phyloP scores from a whole-genome alignment of 257 asterid genomes.

The Penstemon davidsonii region DNA sequence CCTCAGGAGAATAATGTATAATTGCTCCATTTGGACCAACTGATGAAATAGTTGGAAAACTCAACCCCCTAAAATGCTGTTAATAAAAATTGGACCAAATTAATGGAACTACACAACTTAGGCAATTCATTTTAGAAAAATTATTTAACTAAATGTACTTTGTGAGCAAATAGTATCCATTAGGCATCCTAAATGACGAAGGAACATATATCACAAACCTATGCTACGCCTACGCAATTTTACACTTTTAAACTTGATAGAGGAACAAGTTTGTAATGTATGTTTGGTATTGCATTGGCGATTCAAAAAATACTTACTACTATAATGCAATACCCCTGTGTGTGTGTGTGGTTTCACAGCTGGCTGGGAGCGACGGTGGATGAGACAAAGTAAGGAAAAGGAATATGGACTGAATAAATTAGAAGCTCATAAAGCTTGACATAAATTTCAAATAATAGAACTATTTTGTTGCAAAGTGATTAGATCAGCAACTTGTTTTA shows the following conservation, averaged over 20 bases:
- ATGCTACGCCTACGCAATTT: conserved; percentile 6
- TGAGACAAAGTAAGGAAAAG: background rate
- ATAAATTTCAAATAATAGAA: conserved; percentile 1
- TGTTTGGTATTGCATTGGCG: background rate
- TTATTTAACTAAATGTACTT: background rate
- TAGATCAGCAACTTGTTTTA: conserved; percentile 12
- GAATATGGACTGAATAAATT: background rate
- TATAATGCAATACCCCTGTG: background rate
- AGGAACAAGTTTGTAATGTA: background rate
- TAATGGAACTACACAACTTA: background rate
- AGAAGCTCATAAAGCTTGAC: background rate
- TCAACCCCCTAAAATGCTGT: conserved; percentile 90
- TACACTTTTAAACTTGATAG: background rate
- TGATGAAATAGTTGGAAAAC: conserved; percentile 94
- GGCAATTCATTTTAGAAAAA: too few species aligned
- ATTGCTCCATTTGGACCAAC: conserved; percentile 96
- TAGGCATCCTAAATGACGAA: conserved; percentile 4
- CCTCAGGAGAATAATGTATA: conserved; percentile 77
- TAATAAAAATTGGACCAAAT: conserved; percentile 28
- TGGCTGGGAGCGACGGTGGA: background rate
- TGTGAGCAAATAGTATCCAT: conserved; percentile 10
- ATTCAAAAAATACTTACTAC: background rate
- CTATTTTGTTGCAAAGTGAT: conserved; percentile 18
- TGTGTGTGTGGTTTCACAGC: background rate
- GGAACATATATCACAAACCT: conserved; percentile 15